Base-by-base conservation (phyloP, 306 rosid genomes). In the Glycyrrhiza uralensis region DNA sequence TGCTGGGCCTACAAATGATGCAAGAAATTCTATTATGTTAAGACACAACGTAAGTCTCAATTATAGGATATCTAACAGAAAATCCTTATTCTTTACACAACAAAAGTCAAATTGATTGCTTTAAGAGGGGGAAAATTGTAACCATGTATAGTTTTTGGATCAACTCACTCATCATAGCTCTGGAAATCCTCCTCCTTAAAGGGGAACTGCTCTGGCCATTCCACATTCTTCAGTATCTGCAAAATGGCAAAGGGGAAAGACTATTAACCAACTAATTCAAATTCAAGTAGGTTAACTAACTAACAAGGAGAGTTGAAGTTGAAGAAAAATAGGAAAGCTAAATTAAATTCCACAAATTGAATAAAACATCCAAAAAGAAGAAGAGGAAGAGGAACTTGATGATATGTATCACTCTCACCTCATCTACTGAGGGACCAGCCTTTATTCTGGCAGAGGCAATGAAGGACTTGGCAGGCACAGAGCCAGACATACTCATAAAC, bases 131-230 rank as follows among this genome's bases (percentile, higher is more conserved):
- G 7, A 23, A 66, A 12, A 36, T 60, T 33, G 66, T 5, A 52
- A 55, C 10, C 23, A 67, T 11, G 28, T 36, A 69, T 18, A 22
- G 23, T 50, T 70, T 3, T 49, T 74, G 23, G 56, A 8, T 35
- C 13, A 67, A 29, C 46, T 79, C 88, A 88, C 95, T 91, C 92
- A 62, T 91, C 97, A 84, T 63, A 88, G 66, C 95, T 90, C 82
- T 80, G 85, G 68, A 91, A 91, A 64, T 91, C 95, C 84, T 88
- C 88, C 2, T 81, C 89, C 78, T 82, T 91, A 86, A 87, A 91
- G 52, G 95, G 95, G 71, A 83, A 85, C 66, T 88, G 83, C 72
- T 83, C 87, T 0, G 95, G 95, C 92, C 97, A 91, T 12, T 91
- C 89, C 30, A 64, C 92, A 51, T 85, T 87, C 79, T 85, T 88